Percentiles rank a stretch among this genome's conserved stretches.
Conservation (phyloP, 306 rosid species). For the Carpinus viminea region DNA sequence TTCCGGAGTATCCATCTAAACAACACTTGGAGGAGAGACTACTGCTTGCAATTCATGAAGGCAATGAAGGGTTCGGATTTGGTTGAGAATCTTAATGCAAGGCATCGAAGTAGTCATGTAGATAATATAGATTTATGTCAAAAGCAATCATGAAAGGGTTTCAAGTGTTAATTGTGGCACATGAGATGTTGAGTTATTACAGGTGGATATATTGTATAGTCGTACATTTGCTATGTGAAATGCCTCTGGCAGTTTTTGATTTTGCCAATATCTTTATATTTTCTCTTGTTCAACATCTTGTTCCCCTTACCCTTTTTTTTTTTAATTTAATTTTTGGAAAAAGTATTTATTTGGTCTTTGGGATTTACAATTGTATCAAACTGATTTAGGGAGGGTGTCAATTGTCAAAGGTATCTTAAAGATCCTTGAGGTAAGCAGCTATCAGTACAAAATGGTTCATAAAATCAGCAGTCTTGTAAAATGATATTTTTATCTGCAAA, state of each 20-base stretch:
- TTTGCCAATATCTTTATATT: slow-evolving; percentile 15
- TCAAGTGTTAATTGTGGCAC: slow-evolving; percentile 54
- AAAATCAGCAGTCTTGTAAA: too few species aligned
- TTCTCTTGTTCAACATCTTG: background rate
- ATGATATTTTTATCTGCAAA: too few species aligned
- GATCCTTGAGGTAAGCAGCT: too few species aligned
- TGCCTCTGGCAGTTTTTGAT: slow-evolving; percentile 70
- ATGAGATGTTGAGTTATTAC: slow-evolving; percentile 49
- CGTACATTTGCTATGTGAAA: slow-evolving; percentile 61
- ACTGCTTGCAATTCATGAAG: slow-evolving; percentile 94
- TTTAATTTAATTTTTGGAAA: too few species aligned
- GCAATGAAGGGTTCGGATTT: slow-evolving; percentile 93
- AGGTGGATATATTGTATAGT: slow-evolving; percentile 83
- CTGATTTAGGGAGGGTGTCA: too few species aligned
- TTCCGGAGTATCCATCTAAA: slow-evolving; percentile 94
- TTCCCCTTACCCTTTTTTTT: background rate
- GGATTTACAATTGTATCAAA: too few species aligned
- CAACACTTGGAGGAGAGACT: slow-evolving; percentile 86
- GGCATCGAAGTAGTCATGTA: slow-evolving; percentile 33
- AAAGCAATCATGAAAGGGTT: slow-evolving; percentile 42
- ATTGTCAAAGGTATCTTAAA: too few species aligned
- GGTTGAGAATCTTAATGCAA: slow-evolving; percentile 45
- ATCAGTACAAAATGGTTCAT: too few species aligned
- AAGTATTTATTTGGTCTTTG: too few species aligned
- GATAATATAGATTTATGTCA: slow-evolving; percentile 48